These are phyloP conservation scores for Closterium sp. DNA, from an alignment of 139 green algal genomes.

Conservation along the genomic window DNA sequence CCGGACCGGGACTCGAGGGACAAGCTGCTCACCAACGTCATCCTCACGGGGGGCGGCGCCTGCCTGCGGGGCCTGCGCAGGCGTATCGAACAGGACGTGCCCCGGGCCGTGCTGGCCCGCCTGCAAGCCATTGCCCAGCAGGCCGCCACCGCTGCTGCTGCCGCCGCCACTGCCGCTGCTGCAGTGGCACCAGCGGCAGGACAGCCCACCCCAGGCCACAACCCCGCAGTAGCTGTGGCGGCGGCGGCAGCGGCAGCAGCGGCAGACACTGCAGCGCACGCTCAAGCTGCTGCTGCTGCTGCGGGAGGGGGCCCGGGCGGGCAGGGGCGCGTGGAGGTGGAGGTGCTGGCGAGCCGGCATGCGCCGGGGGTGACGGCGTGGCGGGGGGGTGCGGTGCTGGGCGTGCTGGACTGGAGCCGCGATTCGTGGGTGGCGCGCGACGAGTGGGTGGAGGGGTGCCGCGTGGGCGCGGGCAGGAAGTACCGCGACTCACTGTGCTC, in stretches of 20 bases:
- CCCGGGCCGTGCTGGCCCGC: background rate
- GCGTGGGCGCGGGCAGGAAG: background rate
- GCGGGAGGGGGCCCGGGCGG: too few relatives aligned
- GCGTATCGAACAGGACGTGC: background rate
- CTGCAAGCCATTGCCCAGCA: background rate
- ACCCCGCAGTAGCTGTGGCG: background rate
- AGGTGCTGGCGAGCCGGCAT: background rate
- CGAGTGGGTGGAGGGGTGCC: background rate
- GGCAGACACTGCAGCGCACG: background rate
- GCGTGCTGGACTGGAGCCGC: background rate
- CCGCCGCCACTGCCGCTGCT: background rate
- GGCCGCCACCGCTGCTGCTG: background rate
- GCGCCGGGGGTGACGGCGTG: background rate
- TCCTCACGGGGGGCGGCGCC: background rate
- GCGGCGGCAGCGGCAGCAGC: too few relatives aligned
- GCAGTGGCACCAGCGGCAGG: background rate
- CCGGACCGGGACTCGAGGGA: background rate
- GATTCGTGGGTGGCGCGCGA: background rate
- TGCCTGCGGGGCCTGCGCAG: background rate
- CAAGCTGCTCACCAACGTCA: background rate
- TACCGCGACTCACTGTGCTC: background rate
- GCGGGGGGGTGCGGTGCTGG: background rate
- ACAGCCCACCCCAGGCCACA: too few relatives aligned
- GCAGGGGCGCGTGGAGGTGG: background rate
- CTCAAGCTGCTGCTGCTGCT: background rate